A percentile compares a stretch with the other conserved stretches of the same genome.
phyloP scores from a whole-genome alignment of 2,329 filamentous ascomycete species.

The Cercospora berteroae region DNA sequence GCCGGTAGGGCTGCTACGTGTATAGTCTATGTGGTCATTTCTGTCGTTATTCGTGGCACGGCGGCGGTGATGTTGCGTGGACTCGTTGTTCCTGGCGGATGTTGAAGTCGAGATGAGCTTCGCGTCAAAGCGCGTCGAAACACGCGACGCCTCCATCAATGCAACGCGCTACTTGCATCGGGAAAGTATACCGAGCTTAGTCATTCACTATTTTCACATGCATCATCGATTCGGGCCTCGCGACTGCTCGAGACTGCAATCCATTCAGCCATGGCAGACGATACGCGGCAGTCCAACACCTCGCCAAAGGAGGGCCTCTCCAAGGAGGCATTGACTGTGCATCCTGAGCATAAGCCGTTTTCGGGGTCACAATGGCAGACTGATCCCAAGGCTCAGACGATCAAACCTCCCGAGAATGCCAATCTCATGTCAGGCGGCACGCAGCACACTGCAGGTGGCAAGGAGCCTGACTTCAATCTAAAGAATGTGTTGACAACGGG shows the following conservation, averaged over 20 bases:
- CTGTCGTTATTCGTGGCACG: slow-evolving; percentile 8
- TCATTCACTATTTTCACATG: slow-evolving; percentile 8
- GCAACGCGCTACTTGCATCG: not conserved
- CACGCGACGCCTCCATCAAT: not conserved
- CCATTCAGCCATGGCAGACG: slow-evolving; percentile 45
- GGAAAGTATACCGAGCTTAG: slow-evolving; percentile 1
- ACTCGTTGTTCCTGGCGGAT: not conserved
- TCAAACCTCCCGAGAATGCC: slow-evolving; percentile 46
- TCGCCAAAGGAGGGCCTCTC: slow-evolving; percentile 28
- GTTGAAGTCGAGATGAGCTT: not conserved
- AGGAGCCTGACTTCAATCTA: slow-evolving; percentile 54
- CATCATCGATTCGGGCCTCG: slow-evolving; percentile 9
- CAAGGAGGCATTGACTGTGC: slow-evolving; percentile 34
- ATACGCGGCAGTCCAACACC: slow-evolving; percentile 40
- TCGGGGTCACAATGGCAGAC: slow-evolving; percentile 38
- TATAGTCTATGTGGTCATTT: slow-evolving; percentile 3
- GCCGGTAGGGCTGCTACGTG: not conserved
- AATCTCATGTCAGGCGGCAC: slow-evolving; percentile 58
- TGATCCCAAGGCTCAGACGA: slow-evolving; percentile 24
- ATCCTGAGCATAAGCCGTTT: slow-evolving; percentile 37
- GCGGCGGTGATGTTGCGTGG: not conserved
- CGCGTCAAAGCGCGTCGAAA: not conserved
- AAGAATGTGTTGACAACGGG: slow-evolving; percentile 61
- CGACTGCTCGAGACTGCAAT: not conserved
- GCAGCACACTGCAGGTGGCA: slow-evolving; percentile 61